Percentiles rank a stretch among this genome's conserved stretches.
Evolutionary conservation across 2,329 filamentous ascomycete genomes (phyloP).

Genomic region (Colletotrichum tropicicola): DNA sequence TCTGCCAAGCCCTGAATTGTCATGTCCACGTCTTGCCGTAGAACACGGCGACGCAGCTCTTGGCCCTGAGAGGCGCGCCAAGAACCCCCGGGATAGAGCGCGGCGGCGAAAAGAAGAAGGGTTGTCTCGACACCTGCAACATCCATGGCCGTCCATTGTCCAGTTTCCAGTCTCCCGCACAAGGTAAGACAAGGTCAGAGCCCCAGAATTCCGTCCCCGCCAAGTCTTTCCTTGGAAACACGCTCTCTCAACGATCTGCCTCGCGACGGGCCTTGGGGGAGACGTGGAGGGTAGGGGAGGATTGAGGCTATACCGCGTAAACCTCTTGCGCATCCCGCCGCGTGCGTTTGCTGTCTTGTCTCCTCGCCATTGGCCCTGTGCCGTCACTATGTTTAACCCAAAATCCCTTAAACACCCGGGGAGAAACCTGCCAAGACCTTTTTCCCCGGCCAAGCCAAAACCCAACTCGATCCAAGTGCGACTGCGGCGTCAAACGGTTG

Average conservation of each 20-base stretch:
- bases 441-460: constrained; percentile 20
- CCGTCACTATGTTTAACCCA: constrained; percentile 9
- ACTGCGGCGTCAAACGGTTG: constrained; percentile 4
- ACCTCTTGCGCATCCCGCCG: not conserved
- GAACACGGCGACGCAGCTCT: not conserved
- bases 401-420: not conserved
- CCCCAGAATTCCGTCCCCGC: constrained; percentile 5
- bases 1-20: constrained; percentile 27
- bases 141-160: not conserved
- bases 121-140: not conserved
- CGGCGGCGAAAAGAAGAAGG: constrained; percentile 16
- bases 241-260: constrained; percentile 12
- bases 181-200: constrained; percentile 10
- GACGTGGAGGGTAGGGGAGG: not conserved
- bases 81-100: constrained; percentile 27
- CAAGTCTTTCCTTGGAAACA: constrained; percentile 28
- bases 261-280: constrained; percentile 19
- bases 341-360: not conserved
- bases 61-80: constrained; percentile 13
- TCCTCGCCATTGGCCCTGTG: not conserved
- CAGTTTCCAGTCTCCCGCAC: not conserved
- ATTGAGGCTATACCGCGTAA: constrained; percentile 13
- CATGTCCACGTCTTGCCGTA: constrained; percentile 28
- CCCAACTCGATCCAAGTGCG: constrained; percentile 4
- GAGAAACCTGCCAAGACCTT: constrained; percentile 21